phyloP scores from a whole-genome alignment of 495 filamentous ascomycete species.

The Tuber magnatum region DNA sequence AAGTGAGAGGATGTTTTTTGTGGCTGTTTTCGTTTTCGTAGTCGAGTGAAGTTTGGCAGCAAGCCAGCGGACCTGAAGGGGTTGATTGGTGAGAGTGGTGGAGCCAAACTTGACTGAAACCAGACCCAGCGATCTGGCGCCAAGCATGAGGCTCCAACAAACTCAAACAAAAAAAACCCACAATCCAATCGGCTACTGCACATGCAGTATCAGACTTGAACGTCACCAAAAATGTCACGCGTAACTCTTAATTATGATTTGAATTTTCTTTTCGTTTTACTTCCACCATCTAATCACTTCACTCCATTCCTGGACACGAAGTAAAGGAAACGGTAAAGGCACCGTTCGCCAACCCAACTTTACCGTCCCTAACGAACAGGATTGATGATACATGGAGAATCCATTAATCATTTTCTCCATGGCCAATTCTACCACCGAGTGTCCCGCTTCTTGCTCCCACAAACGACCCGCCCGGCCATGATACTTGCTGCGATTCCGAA shows the following conservation, averaged over 20 bases:
- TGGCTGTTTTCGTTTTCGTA: not conserved
- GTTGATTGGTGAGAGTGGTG: not conserved
- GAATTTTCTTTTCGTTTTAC: not conserved
- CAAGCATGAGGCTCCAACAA: conserved; percentile 3
- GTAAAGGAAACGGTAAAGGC: not conserved
- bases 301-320: not conserved
- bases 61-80: not conserved
- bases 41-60: not conserved
- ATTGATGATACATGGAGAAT: conserved; percentile 2
- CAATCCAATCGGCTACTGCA: not conserved
- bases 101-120: not conserved
- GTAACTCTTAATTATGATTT: not conserved
- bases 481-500: not conserved
- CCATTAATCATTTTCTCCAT: not conserved
- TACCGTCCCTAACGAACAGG: not conserved
- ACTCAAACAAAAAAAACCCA: not conserved
- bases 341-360: not conserved
- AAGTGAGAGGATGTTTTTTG: not conserved
- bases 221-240: not conserved
- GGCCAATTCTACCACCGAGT: not conserved
- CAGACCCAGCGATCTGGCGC: not conserved
- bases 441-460: not conserved
- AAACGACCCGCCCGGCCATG: not conserved
- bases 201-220: not conserved
- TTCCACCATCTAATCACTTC: not conserved